Base-by-base conservation (phyloP, 371 early-diverging fungal genomes). In the Cokeromyces recurvatus region DNA sequence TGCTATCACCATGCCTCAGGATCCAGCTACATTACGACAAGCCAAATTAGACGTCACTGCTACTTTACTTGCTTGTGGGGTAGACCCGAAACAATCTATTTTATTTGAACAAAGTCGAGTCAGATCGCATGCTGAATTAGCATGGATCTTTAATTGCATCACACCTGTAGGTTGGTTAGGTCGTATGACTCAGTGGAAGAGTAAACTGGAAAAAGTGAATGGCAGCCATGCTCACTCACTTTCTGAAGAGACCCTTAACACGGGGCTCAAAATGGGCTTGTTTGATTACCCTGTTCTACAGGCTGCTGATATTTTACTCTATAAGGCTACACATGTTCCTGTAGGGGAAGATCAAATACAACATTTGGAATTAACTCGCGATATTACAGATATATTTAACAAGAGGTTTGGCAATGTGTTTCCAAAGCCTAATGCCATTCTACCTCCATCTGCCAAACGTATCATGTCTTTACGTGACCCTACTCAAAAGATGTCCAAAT, bases 131-230 rank as follows among this genome's bases (percentile, higher is more conserved):
- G 41, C 94, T 1, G 88, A 93, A 59, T 74, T 95, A 15, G 66
- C 78, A 16, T 97, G 97, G 97, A 68, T 91, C 8, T 67, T 95
- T 48, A 87, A 81, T 51, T 92, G 92, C 50, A 71, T 86, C 34
- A 87, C 94, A 6, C 90, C 93, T 19, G 79, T 95, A 2, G 86
- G 90, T 0, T 89, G 91, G 90, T 65, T 97, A 4, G 84, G 82
- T 7, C 74, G 95, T 12, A 97, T 97, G 97, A 94, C 94, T 5
- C 96, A 97, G 56, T 97, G 95, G 95, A 94, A 95, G 64, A 62
- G 76, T 4, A 85, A 86, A 43, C 57, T 83, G 43, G 72, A 71
- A 19, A 32, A 51, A 12, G 52, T 55, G 31, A 60, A 55, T 11
- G 38, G 48, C 3, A 19, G 29, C 2, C 71, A 74, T 39, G 66